phyloP scores from a whole-genome alignment of 2,329 filamentous ascomycete species.

The Paraphaeosphaeria minitans region DNA sequence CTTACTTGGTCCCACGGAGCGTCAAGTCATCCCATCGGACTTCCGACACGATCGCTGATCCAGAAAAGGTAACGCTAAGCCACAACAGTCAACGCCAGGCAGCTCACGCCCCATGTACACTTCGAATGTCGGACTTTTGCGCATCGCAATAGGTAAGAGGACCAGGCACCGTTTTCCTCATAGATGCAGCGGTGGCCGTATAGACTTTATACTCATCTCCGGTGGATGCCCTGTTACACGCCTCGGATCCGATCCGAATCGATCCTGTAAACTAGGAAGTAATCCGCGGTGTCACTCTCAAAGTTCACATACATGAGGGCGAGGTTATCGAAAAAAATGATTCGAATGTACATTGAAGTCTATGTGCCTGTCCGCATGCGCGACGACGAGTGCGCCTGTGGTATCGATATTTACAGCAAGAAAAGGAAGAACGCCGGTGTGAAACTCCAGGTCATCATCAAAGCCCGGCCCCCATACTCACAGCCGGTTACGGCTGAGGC shows the following conservation, averaged over 20 bases:
- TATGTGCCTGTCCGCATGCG: background rate
- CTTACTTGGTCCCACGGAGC: background rate
- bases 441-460: constrained; percentile 1
- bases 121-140: background rate
- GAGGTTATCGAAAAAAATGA: background rate
- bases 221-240: background rate
- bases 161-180: background rate
- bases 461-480: background rate
- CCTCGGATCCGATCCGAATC: background rate
- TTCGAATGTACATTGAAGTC: background rate
- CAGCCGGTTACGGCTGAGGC: background rate
- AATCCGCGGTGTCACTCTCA: background rate
- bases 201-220: background rate
- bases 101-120: background rate
- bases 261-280: background rate
- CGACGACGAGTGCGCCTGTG: background rate
- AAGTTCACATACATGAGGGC: background rate
- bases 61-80: background rate
- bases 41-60: background rate
- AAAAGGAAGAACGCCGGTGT: background rate
- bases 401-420: constrained; percentile 6
- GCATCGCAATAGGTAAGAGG: background rate
- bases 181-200: background rate
- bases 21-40: background rate
- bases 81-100: background rate